Conservation (phyloP, 306 rosid genomes). For the Castanospermum australe region DNA sequence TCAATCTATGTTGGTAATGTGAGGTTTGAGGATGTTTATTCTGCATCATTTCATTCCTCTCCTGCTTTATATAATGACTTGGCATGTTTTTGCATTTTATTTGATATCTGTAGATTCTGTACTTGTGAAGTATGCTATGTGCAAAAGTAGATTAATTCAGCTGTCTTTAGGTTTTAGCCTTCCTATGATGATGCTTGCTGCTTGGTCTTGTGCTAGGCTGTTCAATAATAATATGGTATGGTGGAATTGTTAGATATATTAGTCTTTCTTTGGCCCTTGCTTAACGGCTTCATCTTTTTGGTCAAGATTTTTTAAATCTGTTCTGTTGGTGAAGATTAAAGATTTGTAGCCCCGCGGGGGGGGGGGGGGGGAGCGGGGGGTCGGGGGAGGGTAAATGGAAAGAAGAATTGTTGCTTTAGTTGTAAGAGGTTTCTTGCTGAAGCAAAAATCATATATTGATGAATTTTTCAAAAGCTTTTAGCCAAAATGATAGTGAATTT, state of each 20-base stretch:
- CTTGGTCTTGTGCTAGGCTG: neutral
- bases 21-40: slow-evolving; percentile 46
- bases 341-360: neutral
- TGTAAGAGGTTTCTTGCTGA: neutral
- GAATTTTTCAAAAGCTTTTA: neutral
- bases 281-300: no score
- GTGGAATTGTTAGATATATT: no score
- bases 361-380: neutral
- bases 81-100: neutral
- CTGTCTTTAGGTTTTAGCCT: neutral
- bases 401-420: neutral
- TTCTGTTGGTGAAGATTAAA: neutral
- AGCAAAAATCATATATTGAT: neutral
- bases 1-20: slow-evolving; percentile 99
- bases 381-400: neutral
- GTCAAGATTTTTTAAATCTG: neutral
- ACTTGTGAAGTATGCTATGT: slow-evolving; percentile 7
- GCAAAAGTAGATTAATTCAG: neutral
- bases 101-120: neutral
- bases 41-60: neutral
- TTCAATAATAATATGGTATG: no score
- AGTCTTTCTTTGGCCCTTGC: no score
- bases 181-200: neutral
- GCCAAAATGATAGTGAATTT: neutral
- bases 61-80: neutral